These are phyloP conservation scores for Hemileccinum hortonii DNA, from an alignment of 1,284 basidiomycete species.

Conservation along the genomic window DNA sequence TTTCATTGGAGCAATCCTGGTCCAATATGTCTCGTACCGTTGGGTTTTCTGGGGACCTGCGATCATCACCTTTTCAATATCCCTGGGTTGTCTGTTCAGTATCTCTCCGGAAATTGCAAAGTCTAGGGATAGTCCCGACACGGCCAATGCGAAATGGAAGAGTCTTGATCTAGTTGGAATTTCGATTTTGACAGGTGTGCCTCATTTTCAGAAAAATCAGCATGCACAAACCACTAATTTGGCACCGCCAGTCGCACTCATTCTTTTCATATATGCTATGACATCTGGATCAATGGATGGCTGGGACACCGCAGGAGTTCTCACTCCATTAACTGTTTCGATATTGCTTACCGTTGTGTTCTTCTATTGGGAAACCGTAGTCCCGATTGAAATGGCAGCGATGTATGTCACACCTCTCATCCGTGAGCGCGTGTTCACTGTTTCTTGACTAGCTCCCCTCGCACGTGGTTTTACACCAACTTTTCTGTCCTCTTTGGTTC, in stretches of 20 bases:
- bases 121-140: too few relatives aligned
- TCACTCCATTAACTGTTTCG: slow-evolving; percentile 38
- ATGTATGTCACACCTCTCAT: too few relatives aligned
- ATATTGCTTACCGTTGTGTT: slow-evolving; percentile 27
- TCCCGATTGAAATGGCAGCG: slow-evolving; percentile 19
- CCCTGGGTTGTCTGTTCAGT: slow-evolving; percentile 32
- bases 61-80: slow-evolving; percentile 38
- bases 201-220: background rate
- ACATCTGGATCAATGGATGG: slow-evolving; percentile 25
- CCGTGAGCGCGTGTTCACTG: too few relatives aligned
- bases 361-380: slow-evolving; percentile 9
- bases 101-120: slow-evolving; percentile 14
- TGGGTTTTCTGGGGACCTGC: slow-evolving; percentile 50
- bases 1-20: slow-evolving; percentile 19
- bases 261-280: too few relatives aligned
- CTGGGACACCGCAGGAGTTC: slow-evolving; percentile 37
- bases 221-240: slow-evolving; percentile 5
- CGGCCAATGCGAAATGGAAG: too few relatives aligned
- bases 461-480: too few relatives aligned
- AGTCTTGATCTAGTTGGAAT: too few relatives aligned
- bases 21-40: slow-evolving; percentile 40
- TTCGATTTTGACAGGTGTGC: slow-evolving; percentile 21
- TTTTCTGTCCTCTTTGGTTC: too few relatives aligned
- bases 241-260: too few relatives aligned
- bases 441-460: too few relatives aligned